Evolutionary conservation across 2,329 filamentous ascomycete species (phyloP).

Genomic region (Westerdykella aurantiaca): DNA sequence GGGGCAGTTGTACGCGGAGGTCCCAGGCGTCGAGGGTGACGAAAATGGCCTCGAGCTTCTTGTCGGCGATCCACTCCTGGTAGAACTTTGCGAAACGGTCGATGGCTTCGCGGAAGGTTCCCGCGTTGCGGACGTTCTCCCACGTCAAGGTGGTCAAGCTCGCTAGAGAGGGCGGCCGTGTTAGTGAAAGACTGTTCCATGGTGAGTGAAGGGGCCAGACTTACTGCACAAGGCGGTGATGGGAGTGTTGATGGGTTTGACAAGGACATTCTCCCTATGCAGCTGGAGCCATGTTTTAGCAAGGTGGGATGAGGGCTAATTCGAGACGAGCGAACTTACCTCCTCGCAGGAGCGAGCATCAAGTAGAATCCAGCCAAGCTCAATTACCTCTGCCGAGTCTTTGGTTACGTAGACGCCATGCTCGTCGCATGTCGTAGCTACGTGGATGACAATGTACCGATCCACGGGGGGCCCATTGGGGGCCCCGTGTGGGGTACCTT

Average conservation of each 20-base stretch:
- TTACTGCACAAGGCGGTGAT: constrained; percentile 98
- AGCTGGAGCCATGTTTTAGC: constrained; percentile 58
- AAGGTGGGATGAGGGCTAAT: constrained; percentile 7
- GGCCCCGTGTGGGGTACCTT: neutral
- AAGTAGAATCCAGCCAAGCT: constrained; percentile 95
- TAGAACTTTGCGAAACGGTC: constrained; percentile 92
- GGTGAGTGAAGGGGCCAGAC: constrained; percentile 31
- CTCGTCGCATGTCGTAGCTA: constrained; percentile 97
- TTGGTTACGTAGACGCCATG: constrained; percentile 99
- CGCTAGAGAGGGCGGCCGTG: constrained; percentile 50
- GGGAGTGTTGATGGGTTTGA: constrained; percentile 97
- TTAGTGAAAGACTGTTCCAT: constrained; percentile 18
- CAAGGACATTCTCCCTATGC: constrained; percentile 89
- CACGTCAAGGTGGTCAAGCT: constrained; percentile 96
- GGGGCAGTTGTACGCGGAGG: constrained; percentile 91
- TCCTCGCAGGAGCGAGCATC: constrained; percentile 89
- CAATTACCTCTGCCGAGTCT: constrained; percentile 98
- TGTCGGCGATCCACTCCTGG: constrained; percentile 80
- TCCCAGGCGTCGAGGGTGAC: constrained; percentile 99
- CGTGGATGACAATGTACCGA: constrained; percentile 96
- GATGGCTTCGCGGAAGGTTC: constrained; percentile 94
- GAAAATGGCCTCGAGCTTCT: constrained; percentile 95
- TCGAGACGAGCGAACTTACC: constrained; percentile 46
- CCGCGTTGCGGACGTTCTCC: constrained; percentile 97
- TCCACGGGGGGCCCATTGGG: constrained; percentile 56